phyloP scores from a whole-genome alignment of 768 basidiomycete species.

The Leccinum rimulosum region DNA sequence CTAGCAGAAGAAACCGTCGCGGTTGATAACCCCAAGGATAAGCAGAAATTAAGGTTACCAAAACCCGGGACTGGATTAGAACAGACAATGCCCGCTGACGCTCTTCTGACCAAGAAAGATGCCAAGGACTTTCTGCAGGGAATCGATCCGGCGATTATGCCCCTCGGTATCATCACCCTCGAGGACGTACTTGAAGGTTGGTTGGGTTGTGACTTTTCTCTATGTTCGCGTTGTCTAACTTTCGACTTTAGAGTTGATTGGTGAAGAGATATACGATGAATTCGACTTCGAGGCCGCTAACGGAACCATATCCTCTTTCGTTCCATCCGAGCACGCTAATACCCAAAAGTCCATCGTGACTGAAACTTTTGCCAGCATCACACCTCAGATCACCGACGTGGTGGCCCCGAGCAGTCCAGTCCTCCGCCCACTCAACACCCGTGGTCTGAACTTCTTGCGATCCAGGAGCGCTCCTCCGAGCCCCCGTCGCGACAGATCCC shows the following conservation, averaged over 20 bases:
- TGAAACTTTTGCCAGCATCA: conserved; percentile 12
- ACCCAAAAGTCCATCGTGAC: conserved; percentile 32
- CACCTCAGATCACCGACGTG: conserved; percentile 3
- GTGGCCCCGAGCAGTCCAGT: conserved; percentile 25
- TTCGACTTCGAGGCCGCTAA: conserved; percentile 79
- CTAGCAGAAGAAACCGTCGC: conserved; percentile 11
- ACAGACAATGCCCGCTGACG: conserved; percentile 88
- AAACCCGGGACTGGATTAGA: conserved; percentile 50
- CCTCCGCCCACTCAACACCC: conserved; percentile 43
- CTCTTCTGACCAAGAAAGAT: conserved; percentile 69
- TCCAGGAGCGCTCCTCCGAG: conserved; percentile 60
- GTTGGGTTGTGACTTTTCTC: conserved; percentile 8
- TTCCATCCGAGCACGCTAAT: conserved; percentile 31
- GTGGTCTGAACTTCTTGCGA: conserved; percentile 49
- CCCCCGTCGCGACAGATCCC: conserved; percentile 31
- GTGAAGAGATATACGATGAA: conserved; percentile 92
- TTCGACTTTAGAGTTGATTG: conserved; percentile 69
- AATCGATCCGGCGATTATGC: conserved; percentile 79
- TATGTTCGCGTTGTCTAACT: background rate
- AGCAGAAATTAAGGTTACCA: conserved; percentile 29
- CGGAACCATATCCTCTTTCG: conserved; percentile 47
- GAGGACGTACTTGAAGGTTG: conserved; percentile 90
- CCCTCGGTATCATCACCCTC: conserved; percentile 88
- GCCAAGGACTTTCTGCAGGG: conserved; percentile 84
- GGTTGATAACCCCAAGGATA: conserved; percentile 19